Evolutionary conservation across 768 basidiomycete species (phyloP), one percentile per base, ranked within the genome.

Genomic region (Vararia minispora): DNA sequence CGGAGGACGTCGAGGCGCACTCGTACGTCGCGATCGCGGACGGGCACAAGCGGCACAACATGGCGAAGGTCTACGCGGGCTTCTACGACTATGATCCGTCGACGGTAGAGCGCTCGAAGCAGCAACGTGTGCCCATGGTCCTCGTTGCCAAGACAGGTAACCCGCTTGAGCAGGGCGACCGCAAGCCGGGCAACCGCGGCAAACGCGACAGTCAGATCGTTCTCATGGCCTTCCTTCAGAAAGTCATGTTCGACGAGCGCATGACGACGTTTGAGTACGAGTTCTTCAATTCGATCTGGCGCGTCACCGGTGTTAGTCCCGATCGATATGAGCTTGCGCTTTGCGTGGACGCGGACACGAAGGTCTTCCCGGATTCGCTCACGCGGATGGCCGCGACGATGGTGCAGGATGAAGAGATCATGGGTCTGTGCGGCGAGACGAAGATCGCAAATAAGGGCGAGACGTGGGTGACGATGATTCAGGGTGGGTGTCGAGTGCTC

Each of bases 231-330:
- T 98, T 98, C 71, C 66, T 98, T 56, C 95, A 99, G 61, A 98
- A 95, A 59, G 91, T 98, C 51, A 95, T 99, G 92, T 98, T 98
- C 51, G 95, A 99, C 61, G 95, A 99, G 66, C 78, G 95, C 37
- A 98, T 99, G 94, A 95, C 94, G 44, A 94, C 88, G 39, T 92
- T 99, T 57, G 95, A 98, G 64, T 98, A 98, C 58, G 95, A 98
- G 62, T 97, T 98, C 61, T 99, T 99, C 78, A 99, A 99, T 61
- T 80, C 89, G 37, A 68, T 98, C 14, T 99, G 95, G 95, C 67
- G 94, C 38, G 83, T 77, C 29, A 94, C 92, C 12, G 95, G 95
- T 21, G 79, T 99, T 43, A 85, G 84, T 55, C 94, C 95, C 5
- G 95, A 98, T 64, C 77, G 82, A 41, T 99, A 92, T 58, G 94